These are phyloP conservation scores for Verticillium tricorpus DNA, from an alignment of 2,329 filamentous ascomycete species.

Conservation along the genomic window DNA sequence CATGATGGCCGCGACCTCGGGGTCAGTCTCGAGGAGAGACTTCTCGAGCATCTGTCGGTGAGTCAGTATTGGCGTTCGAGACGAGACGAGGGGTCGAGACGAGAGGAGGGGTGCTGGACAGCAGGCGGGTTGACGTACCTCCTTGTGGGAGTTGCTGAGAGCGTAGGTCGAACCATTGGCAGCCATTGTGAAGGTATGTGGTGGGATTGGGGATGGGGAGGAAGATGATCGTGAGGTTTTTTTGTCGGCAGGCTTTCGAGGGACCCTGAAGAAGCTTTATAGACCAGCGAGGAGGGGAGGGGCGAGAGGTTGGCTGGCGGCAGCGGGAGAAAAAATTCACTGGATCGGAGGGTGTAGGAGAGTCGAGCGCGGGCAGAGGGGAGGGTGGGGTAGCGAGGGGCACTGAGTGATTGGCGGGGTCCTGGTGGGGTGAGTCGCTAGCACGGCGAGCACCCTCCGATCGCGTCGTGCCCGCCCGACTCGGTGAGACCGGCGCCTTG, in stretches of 20 bases:
- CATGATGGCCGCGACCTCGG: constrained; percentile 96
- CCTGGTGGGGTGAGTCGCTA: background rate
- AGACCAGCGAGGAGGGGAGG: constrained; percentile 1
- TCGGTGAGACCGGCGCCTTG: background rate
- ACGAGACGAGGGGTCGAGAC: constrained; percentile 12
- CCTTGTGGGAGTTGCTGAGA: constrained; percentile 49
- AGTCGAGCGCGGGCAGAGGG: background rate
- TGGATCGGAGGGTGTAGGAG: constrained; percentile 4
- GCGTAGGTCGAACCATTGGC: constrained; percentile 42
- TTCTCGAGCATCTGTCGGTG: constrained; percentile 81
- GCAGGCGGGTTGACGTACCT: constrained; percentile 31
- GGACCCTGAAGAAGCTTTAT: constrained; percentile 1
- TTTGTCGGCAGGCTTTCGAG: background rate
- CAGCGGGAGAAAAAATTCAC: constrained; percentile 10
- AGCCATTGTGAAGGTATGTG: constrained; percentile 29
- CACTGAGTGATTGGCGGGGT: constrained; percentile 4
- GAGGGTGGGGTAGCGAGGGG: constrained; percentile 4
- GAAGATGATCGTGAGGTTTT: constrained; percentile 8
- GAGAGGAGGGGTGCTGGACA: constrained; percentile 5
- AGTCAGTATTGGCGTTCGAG: constrained; percentile 26
- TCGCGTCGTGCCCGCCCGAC: background rate
- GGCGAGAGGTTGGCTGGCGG: constrained; percentile 4
- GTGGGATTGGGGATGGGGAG: constrained; percentile 3
- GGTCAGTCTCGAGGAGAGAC: constrained; percentile 84
- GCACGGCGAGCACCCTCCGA: background rate